These are phyloP conservation scores for Pichia californica DNA, from an alignment of 805 yeast genomes.

Conservation along the genomic window DNA sequence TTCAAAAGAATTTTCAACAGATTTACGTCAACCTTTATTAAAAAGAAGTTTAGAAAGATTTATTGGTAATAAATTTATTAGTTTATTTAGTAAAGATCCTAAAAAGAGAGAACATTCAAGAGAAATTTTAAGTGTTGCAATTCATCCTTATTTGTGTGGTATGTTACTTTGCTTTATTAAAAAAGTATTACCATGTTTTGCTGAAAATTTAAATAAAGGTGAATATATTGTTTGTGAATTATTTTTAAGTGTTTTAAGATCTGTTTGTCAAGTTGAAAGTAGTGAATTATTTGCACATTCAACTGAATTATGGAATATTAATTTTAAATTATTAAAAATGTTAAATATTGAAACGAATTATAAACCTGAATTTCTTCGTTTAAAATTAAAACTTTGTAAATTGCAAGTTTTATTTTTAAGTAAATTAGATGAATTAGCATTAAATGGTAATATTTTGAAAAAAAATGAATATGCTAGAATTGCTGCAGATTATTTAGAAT, in stretches of 20 bases:
- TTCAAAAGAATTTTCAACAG: conserved; percentile 22
- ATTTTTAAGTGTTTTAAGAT: conserved; percentile 23
- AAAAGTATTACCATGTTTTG: conserved; percentile 21
- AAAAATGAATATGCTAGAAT: conserved; percentile 29
- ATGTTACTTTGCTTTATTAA: conserved; percentile 17
- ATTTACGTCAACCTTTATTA: conserved; percentile 24
- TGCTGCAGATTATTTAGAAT: conserved; percentile 30
- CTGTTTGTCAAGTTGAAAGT: conserved; percentile 22
- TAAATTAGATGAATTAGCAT: conserved; percentile 23
- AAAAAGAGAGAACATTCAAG: conserved; percentile 59
- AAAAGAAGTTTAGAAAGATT: conserved; percentile 23
- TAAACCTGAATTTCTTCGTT: conserved; percentile 19
- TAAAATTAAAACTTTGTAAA: conserved; percentile 28
- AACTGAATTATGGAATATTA: conserved; percentile 24
- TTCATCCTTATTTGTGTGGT: conserved; percentile 41
- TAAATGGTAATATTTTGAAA: conserved; percentile 25
- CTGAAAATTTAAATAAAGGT: conserved; percentile 16
- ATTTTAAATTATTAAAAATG: conserved; percentile 18
- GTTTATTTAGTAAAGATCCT: conserved; percentile 21
- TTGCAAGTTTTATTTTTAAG: conserved; percentile 24
- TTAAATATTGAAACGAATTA: conserved; percentile 22
- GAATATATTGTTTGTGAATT: conserved; percentile 26
- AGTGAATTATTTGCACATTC: conserved; percentile 23
- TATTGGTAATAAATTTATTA: conserved; percentile 19
- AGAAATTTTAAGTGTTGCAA: conserved; percentile 49